Evolutionary conservation across 2,329 filamentous ascomycete species (phyloP).

Genomic region (Tolypocladium sp.): DNA sequence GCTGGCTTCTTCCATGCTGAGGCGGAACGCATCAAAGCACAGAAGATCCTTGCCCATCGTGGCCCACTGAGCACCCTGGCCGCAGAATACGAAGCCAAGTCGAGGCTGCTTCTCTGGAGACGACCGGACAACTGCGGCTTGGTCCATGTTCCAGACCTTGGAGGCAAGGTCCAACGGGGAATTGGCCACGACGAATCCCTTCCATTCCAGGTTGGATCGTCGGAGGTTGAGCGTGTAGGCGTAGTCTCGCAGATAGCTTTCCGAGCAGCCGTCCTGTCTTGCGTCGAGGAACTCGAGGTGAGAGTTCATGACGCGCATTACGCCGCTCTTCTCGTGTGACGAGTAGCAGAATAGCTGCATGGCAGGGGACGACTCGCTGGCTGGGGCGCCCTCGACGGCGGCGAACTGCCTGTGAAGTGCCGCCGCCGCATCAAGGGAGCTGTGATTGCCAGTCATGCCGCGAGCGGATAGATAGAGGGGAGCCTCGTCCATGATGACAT

Average conservation of each 20-base stretch:
- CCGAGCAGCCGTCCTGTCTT: conserved; percentile 1
- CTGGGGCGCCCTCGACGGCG: background rate
- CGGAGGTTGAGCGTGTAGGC: conserved; percentile 37
- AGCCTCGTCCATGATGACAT: conserved; percentile 41
- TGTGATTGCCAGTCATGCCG: conserved; percentile 26
- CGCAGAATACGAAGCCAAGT: conserved; percentile 33
- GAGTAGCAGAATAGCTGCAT: conserved; percentile 34
- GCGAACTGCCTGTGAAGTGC: background rate
- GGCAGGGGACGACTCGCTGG: background rate
- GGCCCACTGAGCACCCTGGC: conserved; percentile 33
- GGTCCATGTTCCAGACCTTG: conserved; percentile 14
- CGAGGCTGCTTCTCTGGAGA: conserved; percentile 15
- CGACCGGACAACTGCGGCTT: conserved; percentile 12
- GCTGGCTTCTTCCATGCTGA: conserved; percentile 25
- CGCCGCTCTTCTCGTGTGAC: conserved; percentile 30
- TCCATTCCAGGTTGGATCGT: conserved; percentile 35
- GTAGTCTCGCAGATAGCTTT: conserved; percentile 25
- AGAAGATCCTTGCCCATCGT: conserved; percentile 32
- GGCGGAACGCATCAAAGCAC: conserved; percentile 30
- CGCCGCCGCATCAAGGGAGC: conserved; percentile 12
- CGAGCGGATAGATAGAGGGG: conserved; percentile 26
- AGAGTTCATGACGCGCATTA: conserved; percentile 24
- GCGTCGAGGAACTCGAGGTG: conserved; percentile 22
- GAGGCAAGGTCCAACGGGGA: conserved; percentile 21
- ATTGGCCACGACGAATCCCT: conserved; percentile 24